A percentile compares a stretch with the other conserved stretches of the same genome.
phyloP scores from a whole-genome alignment of 106 monocot species.

The Posidonia australis region DNA sequence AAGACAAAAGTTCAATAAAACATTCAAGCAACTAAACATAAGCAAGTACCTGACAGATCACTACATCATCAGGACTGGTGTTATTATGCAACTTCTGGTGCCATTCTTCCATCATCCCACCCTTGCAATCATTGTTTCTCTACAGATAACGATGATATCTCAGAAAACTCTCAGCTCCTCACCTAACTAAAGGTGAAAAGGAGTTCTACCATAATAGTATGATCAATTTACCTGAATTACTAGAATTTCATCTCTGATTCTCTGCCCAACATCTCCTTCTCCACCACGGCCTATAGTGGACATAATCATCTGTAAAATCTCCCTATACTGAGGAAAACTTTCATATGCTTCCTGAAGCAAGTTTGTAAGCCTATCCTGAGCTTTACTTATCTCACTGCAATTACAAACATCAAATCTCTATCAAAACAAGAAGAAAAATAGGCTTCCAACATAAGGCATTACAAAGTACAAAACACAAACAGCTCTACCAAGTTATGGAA shows the following conservation, averaged over 20 bases:
- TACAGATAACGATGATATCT: no score
- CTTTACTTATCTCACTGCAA: conserved; percentile 96
- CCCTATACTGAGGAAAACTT: conserved; percentile 50
- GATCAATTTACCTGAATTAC: conserved; percentile 97
- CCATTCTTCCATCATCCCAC: conserved; percentile 99
- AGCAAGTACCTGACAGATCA: conserved; percentile 96
- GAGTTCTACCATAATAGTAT: no score
- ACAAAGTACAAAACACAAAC: no score
- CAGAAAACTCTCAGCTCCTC: no score
- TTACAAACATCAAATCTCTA: no score
- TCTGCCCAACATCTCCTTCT: conserved; percentile 98
- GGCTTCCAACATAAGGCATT: no score
- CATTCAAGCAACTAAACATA: background rate
- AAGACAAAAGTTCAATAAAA: background rate
- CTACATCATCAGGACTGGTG: conserved; percentile 97
- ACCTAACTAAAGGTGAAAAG: background rate
- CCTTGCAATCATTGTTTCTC: conserved; percentile 92
- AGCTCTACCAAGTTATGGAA: no score
- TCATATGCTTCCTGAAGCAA: conserved; percentile 56
- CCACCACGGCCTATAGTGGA: conserved; percentile 93
- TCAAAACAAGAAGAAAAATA: no score
- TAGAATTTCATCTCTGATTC: conserved; percentile 95
- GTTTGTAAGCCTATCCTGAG: conserved; percentile 82
- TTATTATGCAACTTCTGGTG: conserved; percentile 98
- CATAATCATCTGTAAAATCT: conserved; percentile 72